phyloP scores from a whole-genome alignment of 2,329 filamentous ascomycete species.

The Podosphaera xanthii region DNA sequence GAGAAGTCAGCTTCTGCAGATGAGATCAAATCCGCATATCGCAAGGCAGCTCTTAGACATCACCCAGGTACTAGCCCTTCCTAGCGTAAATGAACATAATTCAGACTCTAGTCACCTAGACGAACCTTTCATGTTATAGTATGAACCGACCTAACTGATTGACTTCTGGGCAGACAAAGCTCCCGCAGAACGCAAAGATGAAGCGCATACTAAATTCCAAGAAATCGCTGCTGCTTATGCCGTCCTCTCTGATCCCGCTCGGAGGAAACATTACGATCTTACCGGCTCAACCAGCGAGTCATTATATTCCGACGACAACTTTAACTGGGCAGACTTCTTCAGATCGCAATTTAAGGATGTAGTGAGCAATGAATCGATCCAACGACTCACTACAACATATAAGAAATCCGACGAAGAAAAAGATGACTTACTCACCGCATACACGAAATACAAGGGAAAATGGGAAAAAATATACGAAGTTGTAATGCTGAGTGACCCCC shows the following conservation, averaged over 20 bases:
- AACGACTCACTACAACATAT: conserved; percentile 55
- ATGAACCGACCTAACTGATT: not conserved
- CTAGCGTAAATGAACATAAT: not conserved
- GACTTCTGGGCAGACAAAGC: conserved; percentile 43
- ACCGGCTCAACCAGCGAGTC: conserved; percentile 78
- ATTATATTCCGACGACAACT: conserved; percentile 44
- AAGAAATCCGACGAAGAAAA: conserved; percentile 71
- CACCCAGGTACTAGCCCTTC: conserved; percentile 42
- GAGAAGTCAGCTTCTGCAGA: conserved; percentile 47
- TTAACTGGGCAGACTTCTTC: conserved; percentile 84
- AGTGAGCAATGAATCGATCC: conserved; percentile 51
- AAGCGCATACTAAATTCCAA: conserved; percentile 67
- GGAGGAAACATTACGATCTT: conserved; percentile 68
- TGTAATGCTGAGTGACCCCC: conserved; percentile 68
- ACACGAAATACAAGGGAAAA: conserved; percentile 47
- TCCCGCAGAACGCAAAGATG: conserved; percentile 37
- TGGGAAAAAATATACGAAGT: conserved; percentile 57
- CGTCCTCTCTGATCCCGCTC: conserved; percentile 60
- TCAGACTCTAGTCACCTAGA: not conserved
- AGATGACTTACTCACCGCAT: conserved; percentile 53
- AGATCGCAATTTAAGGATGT: conserved; percentile 59
- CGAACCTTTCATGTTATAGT: not conserved
- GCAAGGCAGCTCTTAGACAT: conserved; percentile 67
- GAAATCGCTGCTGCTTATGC: conserved; percentile 84
- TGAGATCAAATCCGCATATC: conserved; percentile 76